Evolutionary conservation across 352 stramenopile genomes (phyloP), one percentile per base, ranked within the genome.

Genomic region (Globisporangium irregulare): DNA sequence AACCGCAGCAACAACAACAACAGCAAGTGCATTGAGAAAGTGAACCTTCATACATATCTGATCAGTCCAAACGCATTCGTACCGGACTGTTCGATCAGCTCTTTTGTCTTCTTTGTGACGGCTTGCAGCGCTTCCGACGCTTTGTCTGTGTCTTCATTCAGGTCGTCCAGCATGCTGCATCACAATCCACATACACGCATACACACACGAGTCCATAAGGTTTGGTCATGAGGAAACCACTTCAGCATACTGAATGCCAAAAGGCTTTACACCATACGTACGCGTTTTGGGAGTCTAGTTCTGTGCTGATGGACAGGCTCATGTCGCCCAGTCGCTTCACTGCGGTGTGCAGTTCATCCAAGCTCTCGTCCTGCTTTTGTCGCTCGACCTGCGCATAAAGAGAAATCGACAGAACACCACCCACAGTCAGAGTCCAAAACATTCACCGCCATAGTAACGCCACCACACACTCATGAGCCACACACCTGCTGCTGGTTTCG

Each of bases 71-170:
- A 14, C 22, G 8, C 32, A 34, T 46, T 8, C 48, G 41, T 22
- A 87, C 79, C 80, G 43, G 87, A 92, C 66, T 95, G 85, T 41
- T 92, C 87, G 67, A 95, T 93, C 25, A 95, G 82, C 71, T 93
- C 87, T 54, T 93, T 82, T 22, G 87, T 95, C 73, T 93, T 90
- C 77, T 93, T 93, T 29, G 87, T 93, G 51, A 95, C 86, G 25
- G 75, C 59, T 43, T 92, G 74, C 32, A 95, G 74, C 41, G 82
- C 73, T 48, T 93, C 84, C 8, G 89, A 88, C 10, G 87, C 85
- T 53, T 91, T 91, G 69, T 95, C 87, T 68, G 85, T 95, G 65
- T 95, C 87, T 55, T 89, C 82, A 59, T 77, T 95, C 66, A 95
- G 70, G 41, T 95, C 85, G 68, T 95, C 87, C 38, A 95, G 73